These are phyloP conservation scores for Aspergillus nidulans DNA, from an alignment of 495 filamentous ascomycete species.

Conservation along the genomic window DNA sequence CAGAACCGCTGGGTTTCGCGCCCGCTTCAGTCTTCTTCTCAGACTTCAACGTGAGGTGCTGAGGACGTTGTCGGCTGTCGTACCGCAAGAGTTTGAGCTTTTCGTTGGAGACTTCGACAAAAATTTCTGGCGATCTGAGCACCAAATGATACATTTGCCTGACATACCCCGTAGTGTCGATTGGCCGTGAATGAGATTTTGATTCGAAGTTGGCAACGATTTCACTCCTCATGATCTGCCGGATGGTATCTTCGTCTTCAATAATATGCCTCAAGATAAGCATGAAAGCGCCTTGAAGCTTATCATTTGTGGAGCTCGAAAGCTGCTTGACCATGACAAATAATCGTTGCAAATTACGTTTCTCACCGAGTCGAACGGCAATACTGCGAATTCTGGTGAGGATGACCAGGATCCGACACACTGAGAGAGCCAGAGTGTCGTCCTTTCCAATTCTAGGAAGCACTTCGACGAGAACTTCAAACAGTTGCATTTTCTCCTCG, in stretches of 20 bases:
- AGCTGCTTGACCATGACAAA: conserved; percentile 95
- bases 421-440: conserved; percentile 74
- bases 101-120: conserved; percentile 87
- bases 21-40: conserved; percentile 32
- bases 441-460: conserved; percentile 85
- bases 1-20: conserved; percentile 23
- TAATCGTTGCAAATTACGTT: conserved; percentile 79
- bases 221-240: conserved; percentile 88
- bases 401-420: conserved; percentile 82
- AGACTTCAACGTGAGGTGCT: conserved; percentile 56
- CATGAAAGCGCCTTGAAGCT: conserved; percentile 77
- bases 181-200: conserved; percentile 52
- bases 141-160: conserved; percentile 77
- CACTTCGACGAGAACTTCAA: conserved; percentile 72
- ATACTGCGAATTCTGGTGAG: conserved; percentile 74
- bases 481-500: conserved; percentile 63
- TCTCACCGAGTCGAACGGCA: conserved; percentile 74
- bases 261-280: conserved; percentile 86
- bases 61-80: conserved; percentile 54
- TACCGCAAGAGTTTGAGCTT: conserved; percentile 65
- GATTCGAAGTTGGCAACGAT: conserved; percentile 70
- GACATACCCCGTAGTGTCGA: conserved; percentile 69
- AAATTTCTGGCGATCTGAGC: conserved; percentile 77
- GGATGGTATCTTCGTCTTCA: conserved; percentile 86
- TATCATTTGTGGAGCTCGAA: conserved; percentile 66